Evolutionary conservation across 2,329 filamentous ascomycete species (phyloP).

Genomic region (Colletotrichum musae): DNA sequence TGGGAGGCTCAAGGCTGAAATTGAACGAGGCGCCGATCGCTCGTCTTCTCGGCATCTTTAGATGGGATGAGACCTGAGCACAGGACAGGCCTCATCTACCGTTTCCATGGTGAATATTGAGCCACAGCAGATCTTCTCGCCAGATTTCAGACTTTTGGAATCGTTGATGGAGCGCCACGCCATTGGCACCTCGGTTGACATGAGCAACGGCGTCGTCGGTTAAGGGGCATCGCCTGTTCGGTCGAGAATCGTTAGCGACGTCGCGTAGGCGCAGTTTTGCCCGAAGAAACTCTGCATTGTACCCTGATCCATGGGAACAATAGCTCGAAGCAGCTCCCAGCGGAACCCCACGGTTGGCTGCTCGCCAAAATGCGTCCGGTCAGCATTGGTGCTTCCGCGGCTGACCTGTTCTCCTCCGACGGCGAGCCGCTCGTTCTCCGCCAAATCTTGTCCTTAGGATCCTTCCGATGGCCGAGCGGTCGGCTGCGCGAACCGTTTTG

Average conservation of each 20-base stretch:
- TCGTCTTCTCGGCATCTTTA: constrained; percentile 3
- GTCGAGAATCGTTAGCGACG: constrained; percentile 2
- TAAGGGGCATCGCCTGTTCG: not conserved
- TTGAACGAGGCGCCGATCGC: constrained; percentile 23
- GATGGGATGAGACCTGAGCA: constrained; percentile 20
- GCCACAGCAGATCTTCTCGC: not conserved
- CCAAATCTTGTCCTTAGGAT: constrained; percentile 13
- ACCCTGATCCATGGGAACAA: constrained; percentile 25
- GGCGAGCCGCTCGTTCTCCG: not conserved
- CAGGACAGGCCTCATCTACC: constrained; percentile 27
- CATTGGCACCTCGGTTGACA: constrained; percentile 20
- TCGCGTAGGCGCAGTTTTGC: constrained; percentile 19
- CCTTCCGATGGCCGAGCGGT: constrained; percentile 8
- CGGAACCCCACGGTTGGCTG: constrained; percentile 16
- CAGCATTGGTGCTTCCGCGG: constrained; percentile 14
- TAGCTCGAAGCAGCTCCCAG: constrained; percentile 8
- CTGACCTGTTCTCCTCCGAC: constrained; percentile 10
- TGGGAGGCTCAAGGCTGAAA: constrained; percentile 26
- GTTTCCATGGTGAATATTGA: constrained; percentile 37
- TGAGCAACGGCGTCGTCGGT: constrained; percentile 17
- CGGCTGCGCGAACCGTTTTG: constrained; percentile 15
- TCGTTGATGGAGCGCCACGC: constrained; percentile 11
- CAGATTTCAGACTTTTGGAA: constrained; percentile 2
- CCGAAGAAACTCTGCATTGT: constrained; percentile 4
- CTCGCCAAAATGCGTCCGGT: constrained; percentile 1